Percentiles rank a stretch among this genome's conserved stretches.
phyloP scores from a whole-genome alignment of 1,139 yeast genomes.

The Zygosaccharomyces sapae region DNA sequence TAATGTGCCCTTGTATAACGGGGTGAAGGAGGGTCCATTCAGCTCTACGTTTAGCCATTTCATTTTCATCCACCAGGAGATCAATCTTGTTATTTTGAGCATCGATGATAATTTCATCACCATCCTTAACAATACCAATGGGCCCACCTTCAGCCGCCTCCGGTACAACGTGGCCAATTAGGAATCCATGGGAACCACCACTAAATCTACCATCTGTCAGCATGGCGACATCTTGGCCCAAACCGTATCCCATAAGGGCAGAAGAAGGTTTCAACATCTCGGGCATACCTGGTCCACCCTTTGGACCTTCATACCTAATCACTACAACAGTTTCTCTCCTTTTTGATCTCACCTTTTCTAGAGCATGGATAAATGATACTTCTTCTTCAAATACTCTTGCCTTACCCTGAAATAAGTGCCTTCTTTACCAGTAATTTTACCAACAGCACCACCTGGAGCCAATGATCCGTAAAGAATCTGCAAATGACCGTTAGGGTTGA shows the following conservation, averaged over 20 bases:
- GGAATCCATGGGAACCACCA: constrained; percentile 97
- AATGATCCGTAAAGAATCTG: constrained; percentile 88
- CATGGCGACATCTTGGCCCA: constrained; percentile 93
- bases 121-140: constrained; percentile 87
- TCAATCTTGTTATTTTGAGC: constrained; percentile 88
- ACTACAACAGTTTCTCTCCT: constrained; percentile 96
- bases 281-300: constrained; percentile 99
- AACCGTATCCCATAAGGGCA: constrained; percentile 96
- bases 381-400: constrained; percentile 91
- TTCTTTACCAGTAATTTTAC: constrained; percentile 97
- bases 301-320: constrained; percentile 97
- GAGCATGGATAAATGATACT: constrained; percentile 77
- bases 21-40: constrained; percentile 80
- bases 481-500: constrained; percentile 87
- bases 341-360: constrained; percentile 91
- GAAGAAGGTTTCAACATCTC: constrained; percentile 98
- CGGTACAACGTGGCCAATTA: constrained; percentile 97
- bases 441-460: constrained; percentile 98
- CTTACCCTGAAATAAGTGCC: constrained; percentile 89
- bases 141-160: constrained; percentile 99
- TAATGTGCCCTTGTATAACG: constrained; percentile 88
- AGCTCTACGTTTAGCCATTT: constrained; percentile 66
- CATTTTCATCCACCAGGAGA: constrained; percentile 65
- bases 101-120: constrained; percentile 87
- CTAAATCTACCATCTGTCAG: constrained; percentile 97